These are phyloP conservation scores for Hypoxylon cercidicola DNA, from an alignment of 495 filamentous ascomycete species.

Conservation along the genomic window DNA sequence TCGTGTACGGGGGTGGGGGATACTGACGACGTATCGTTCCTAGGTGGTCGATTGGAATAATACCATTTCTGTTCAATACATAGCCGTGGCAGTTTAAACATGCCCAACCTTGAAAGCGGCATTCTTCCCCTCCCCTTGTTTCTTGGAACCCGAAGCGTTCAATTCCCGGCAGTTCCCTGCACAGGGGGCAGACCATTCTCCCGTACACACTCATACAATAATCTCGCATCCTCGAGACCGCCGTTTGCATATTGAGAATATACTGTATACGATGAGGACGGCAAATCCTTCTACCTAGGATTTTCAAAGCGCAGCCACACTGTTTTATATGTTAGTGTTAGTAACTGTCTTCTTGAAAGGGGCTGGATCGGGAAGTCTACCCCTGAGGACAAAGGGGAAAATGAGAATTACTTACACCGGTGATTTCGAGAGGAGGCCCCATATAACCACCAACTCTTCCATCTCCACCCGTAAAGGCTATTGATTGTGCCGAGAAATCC, in stretches of 20 bases:
- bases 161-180: slow-evolving; percentile 4
- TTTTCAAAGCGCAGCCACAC: slow-evolving; percentile 14
- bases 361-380: too few species aligned
- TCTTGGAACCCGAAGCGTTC: slow-evolving; percentile 3
- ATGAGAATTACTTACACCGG: neutral
- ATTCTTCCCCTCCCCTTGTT: neutral
- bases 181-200: slow-evolving; percentile 12
- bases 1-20: neutral
- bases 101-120: neutral
- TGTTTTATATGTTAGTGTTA: too few species aligned
- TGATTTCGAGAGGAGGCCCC: slow-evolving; percentile 2
- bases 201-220: slow-evolving; percentile 14
- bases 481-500: neutral
- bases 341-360: too few species aligned
- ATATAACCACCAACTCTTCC: neutral
- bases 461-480: slow-evolving; percentile 1
- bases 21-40: neutral
- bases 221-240: neutral
- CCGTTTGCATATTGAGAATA: slow-evolving; percentile 4
- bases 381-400: too few species aligned
- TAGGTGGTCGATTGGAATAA: neutral
- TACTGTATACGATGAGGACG: slow-evolving; percentile 21
- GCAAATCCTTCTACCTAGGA: slow-evolving; percentile 16
- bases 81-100: slow-evolving; percentile 23
- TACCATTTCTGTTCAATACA: neutral